Evolutionary conservation across 768 basidiomycete genomes (phyloP).

Genomic region (Suillus cothurnatus): DNA sequence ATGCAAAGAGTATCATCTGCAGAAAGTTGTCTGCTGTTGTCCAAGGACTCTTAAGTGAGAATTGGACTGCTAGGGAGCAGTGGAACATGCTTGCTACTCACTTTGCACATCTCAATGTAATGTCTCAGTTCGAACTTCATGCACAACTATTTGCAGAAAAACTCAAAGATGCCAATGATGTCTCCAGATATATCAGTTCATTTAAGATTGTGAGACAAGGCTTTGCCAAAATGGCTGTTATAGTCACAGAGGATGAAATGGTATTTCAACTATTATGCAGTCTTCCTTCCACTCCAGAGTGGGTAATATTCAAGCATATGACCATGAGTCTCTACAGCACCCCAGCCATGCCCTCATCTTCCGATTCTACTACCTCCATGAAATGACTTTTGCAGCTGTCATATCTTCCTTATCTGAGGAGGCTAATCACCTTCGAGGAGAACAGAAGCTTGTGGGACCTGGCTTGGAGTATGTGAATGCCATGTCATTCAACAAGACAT

Average conservation of each 20-base stretch:
- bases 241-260: neutral
- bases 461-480: too few species aligned
- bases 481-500: too few species aligned
- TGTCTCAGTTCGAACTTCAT: neutral
- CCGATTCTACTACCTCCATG: neutral
- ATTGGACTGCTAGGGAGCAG: neutral
- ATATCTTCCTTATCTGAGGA: too few species aligned
- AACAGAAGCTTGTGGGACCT: too few species aligned
- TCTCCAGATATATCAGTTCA: neutral
- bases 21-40: neutral
- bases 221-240: neutral
- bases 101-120: neutral
- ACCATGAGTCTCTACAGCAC: neutral
- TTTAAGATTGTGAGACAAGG: neutral
- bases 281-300: neutral
- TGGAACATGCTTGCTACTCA: neutral
- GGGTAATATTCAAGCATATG: neutral
- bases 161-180: neutral
- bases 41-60: fast-evolving
- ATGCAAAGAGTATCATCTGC: constrained; percentile 12
- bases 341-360: too few species aligned
- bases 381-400: neutral
- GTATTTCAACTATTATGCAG: neutral
- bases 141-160: neutral
- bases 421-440: too few species aligned